Evolutionary conservation across 768 basidiomycete species (phyloP).

Genomic region (Macrolepiota dolichaula): DNA sequence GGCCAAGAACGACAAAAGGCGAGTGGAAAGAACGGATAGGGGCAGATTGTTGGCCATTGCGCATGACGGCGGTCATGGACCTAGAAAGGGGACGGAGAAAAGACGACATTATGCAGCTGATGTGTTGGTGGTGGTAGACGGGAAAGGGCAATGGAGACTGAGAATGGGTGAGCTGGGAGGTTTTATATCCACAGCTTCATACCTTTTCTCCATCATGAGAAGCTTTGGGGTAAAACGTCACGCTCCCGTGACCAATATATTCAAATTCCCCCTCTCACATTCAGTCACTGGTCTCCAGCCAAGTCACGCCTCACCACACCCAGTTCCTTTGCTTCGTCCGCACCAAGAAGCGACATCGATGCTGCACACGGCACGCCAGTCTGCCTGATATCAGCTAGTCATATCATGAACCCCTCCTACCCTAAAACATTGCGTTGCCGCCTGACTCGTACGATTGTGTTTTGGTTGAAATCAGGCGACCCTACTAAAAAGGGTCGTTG

Average conservation of each 20-base stretch:
- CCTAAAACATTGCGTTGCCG: constrained; percentile 6
- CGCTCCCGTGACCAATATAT: neutral
- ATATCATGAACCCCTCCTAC: neutral
- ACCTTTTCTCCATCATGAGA: constrained; percentile 15
- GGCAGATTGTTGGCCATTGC: constrained; percentile 18
- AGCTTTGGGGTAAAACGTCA: constrained; percentile 20
- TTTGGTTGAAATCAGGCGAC: constrained; percentile 1
- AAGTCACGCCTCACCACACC: neutral
- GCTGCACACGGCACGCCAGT: neutral
- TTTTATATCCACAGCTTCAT: constrained; percentile 21
- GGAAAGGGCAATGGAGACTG: constrained; percentile 1
- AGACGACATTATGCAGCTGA: constrained; percentile 27
- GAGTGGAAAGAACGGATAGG: constrained; percentile 59
- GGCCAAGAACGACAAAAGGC: constrained; percentile 50
- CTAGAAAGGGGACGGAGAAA: constrained; percentile 24
- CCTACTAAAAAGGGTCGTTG: neutral
- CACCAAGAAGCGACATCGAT: neutral
- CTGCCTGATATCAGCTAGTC: neutral
- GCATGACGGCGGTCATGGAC: constrained; percentile 18
- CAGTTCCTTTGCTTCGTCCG: neutral
- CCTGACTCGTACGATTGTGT: constrained; percentile 3
- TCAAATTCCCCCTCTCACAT: neutral
- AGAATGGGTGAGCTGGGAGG: neutral
- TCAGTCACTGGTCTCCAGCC: neutral
- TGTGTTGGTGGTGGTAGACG: constrained; percentile 11